Evolutionary conservation across 371 early-diverging fungal genomes (phyloP).

Genomic region (Mortierella sp.): DNA sequence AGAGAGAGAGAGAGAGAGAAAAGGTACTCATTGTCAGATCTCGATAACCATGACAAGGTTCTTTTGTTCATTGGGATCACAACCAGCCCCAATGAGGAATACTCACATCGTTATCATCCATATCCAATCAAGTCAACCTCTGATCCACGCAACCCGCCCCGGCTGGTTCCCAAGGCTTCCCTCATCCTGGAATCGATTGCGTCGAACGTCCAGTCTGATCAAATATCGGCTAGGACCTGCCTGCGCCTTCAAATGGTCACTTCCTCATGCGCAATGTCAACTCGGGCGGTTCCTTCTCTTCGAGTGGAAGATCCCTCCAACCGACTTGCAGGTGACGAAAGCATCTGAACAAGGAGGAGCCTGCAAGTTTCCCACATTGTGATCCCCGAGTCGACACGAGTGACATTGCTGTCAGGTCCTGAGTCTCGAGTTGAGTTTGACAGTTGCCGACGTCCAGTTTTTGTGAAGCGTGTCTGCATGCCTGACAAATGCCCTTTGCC

Average conservation of each 20-base stretch:
- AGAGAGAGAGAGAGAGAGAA: too few species aligned
- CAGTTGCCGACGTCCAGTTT: constrained; percentile 41
- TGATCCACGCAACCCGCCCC: constrained; percentile 44
- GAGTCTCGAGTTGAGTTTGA: constrained; percentile 43
- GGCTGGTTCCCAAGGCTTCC: constrained; percentile 39
- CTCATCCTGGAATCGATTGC: constrained; percentile 49
- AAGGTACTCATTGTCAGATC: neutral
- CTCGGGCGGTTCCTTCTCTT: constrained; percentile 41
- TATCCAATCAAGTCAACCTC: constrained; percentile 43
- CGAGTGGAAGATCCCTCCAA: constrained; percentile 37
- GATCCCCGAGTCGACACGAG: constrained; percentile 46
- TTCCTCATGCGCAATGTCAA: constrained; percentile 42
- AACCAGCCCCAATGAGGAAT: neutral
- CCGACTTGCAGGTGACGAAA: constrained; percentile 29
- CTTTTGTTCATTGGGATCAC: neutral
- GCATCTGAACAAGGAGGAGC: constrained; percentile 46
- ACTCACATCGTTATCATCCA: constrained; percentile 54
- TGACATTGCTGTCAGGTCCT: constrained; percentile 37
- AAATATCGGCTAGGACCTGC: constrained; percentile 35
- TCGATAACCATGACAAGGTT: neutral
- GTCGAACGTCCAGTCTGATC: constrained; percentile 46
- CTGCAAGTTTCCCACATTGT: constrained; percentile 51
- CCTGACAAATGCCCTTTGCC: constrained; percentile 52
- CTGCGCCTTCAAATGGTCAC: constrained; percentile 43
- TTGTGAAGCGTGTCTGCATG: constrained; percentile 45